Conservation (phyloP, 768 basidiomycete species). For the Naganishia antarctica region DNA sequence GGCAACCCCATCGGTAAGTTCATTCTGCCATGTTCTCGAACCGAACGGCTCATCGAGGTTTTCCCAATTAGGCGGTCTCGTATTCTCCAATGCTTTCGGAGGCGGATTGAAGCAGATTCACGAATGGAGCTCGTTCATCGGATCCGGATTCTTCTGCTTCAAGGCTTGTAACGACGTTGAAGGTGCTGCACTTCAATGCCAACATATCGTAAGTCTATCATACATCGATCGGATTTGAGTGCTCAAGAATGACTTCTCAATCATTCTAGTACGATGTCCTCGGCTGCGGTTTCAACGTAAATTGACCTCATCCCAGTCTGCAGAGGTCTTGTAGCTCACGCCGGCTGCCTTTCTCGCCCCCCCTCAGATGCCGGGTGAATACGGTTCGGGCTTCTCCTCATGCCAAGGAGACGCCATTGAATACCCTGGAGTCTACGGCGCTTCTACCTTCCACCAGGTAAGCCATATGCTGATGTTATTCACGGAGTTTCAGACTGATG, state of each 20-base stretch:
- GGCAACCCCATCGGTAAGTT: slow-evolving; percentile 49
- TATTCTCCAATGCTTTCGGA: slow-evolving; percentile 51
- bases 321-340: neutral
- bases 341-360: neutral
- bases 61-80: slow-evolving; percentile 41
- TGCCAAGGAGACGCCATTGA: slow-evolving; percentile 40
- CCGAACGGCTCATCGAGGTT: neutral
- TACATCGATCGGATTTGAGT: too few species aligned
- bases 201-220: slow-evolving; percentile 46
- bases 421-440: slow-evolving; percentile 50
- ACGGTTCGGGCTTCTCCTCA: slow-evolving; percentile 37
- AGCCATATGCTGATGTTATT: neutral
- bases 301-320: neutral
- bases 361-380: slow-evolving; percentile 22
- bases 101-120: slow-evolving; percentile 49
- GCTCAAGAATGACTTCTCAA: too few species aligned
- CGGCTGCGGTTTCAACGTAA: slow-evolving; percentile 38
- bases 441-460: slow-evolving; percentile 51
- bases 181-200: slow-evolving; percentile 42
- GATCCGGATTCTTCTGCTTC: slow-evolving; percentile 39
- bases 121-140: slow-evolving; percentile 44
- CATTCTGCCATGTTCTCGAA: neutral
- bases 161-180: slow-evolving; percentile 29
- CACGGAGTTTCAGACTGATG: neutral
- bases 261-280: slow-evolving; percentile 46